Evolutionary conservation across 345 rosid genomes (phyloP).

Genomic region (Angophora floribunda): DNA sequence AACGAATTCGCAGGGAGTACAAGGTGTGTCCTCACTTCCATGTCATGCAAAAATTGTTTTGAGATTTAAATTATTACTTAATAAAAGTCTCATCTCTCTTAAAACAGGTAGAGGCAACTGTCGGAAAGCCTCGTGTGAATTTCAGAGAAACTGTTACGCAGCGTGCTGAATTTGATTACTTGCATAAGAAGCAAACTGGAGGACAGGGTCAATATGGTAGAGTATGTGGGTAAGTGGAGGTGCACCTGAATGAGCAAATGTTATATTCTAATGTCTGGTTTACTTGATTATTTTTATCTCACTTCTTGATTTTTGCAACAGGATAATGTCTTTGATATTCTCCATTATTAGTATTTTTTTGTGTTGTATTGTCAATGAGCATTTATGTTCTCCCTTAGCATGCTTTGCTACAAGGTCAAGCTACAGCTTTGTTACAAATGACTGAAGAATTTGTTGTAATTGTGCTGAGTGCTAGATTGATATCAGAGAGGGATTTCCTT

Average conservation of each 20-base stretch:
- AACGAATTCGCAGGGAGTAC: conserved; percentile 90
- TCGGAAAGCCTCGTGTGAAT: conserved; percentile 96
- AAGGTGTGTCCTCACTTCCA: conserved; percentile 36
- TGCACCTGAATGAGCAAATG: not conserved
- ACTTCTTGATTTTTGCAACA: not conserved
- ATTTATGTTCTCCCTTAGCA: not conserved
- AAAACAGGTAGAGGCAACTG: conserved; percentile 88
- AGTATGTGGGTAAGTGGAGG: conserved; percentile 61
- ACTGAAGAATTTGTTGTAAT: not conserved
- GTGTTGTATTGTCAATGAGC: not conserved
- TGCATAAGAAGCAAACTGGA: conserved; percentile 97
- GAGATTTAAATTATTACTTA: not conserved
- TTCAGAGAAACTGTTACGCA: conserved; percentile 91
- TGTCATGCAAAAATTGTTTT: not conserved
- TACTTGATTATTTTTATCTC: not conserved
- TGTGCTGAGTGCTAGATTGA: not conserved
- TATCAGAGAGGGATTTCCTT: not conserved
- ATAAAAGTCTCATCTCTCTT: not conserved
- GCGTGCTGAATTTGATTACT: conserved; percentile 88
- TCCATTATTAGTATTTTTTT: not conserved
- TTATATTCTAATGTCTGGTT: not conserved
- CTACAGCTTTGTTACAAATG: not conserved
- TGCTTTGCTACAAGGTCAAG: not conserved
- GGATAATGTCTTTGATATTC: not conserved
- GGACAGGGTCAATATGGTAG: conserved; percentile 99